A percentile compares a stretch with the other conserved stretches of the same genome.
Evolutionary conservation across 805 yeast species (phyloP).

Genomic region (Ogataea siamensis): DNA sequence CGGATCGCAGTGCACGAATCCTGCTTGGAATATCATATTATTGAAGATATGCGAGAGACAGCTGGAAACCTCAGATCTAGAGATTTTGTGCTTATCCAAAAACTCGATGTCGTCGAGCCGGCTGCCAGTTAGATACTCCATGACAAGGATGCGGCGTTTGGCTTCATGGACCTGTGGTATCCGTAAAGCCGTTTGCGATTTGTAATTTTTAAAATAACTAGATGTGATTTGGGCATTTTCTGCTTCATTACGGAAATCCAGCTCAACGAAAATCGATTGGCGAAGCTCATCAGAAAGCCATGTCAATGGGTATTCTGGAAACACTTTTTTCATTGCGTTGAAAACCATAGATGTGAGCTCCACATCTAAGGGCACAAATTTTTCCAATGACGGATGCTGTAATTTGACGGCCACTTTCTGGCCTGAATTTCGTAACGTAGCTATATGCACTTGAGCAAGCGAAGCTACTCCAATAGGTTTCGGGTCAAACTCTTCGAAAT

Average conservation of each 20-base stretch:
- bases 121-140: constrained; percentile 85
- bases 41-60: constrained; percentile 90
- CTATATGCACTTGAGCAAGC: constrained; percentile 92
- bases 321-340: constrained; percentile 65
- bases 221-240: constrained; percentile 71
- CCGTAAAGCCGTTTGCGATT: constrained; percentile 66
- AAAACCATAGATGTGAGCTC: constrained; percentile 75
- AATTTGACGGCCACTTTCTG: constrained; percentile 84
- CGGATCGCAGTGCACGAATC: constrained; percentile 95
- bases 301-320: constrained; percentile 89
- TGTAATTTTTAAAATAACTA: constrained; percentile 57
- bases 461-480: constrained; percentile 94
- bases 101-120: constrained; percentile 75
- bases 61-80: constrained; percentile 73
- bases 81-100: constrained; percentile 60
- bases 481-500: constrained; percentile 64
- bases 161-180: constrained; percentile 74
- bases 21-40: constrained; percentile 92
- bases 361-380: constrained; percentile 89
- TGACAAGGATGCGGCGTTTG: constrained; percentile 66
- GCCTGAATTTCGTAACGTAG: constrained; percentile 54
- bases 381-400: constrained; percentile 85
- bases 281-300: constrained; percentile 97
- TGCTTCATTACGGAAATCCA: constrained; percentile 87
- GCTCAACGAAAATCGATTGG: constrained; percentile 82